Evolutionary conservation across 768 basidiomycete genomes (phyloP), one percentile per base, ranked within the genome.

Genomic region (Gymnopilus junonius): DNA sequence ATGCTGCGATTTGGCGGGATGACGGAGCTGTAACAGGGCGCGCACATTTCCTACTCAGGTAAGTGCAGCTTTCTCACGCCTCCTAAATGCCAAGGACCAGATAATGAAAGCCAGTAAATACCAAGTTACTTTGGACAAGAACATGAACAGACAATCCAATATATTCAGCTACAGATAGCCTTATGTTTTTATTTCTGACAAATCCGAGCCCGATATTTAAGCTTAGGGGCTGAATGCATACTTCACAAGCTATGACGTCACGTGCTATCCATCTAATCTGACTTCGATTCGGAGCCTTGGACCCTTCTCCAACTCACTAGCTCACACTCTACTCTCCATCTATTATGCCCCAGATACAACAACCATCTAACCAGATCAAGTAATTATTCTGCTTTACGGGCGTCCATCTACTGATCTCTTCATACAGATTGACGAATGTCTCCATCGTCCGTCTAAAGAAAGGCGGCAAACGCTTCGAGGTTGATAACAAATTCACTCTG

Each of bases 401-500:
- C 11, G 23, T 51, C 29, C 42, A 15, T 58, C 68, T 70, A 14
- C 68, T 55, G 29, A 37, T 25, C 21, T 6, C 40, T 25, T 40
- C 40, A 51, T 55, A 57, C 76, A 98, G 96, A 76, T 82, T 99
- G 43, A 99, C 97, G 7, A 99, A 99, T 73, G 97, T 99, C 62
- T 95, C 95, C 39, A 86, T 99, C 74, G 97, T 99, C 35, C 88
- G 95, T 48, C 82, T 97, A 54, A 97, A 95, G 83, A 99, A 99
- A 74, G 94, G 92, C 48, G 97, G 97, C 42, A 98, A 98, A 78
- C 89, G 97, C 53, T 99, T 97, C 74, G 97, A 99, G 84, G 96
- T 94, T 68, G 29, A 51, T 17, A 15, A 32, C 48, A 4, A 59
- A 21, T 48, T 42, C 58, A 40, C 31, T 63, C 15, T 39, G 35